These are phyloP conservation scores for Termitomyces sp. DNA, from an alignment of 768 basidiomycete genomes.

Conservation along the genomic window DNA sequence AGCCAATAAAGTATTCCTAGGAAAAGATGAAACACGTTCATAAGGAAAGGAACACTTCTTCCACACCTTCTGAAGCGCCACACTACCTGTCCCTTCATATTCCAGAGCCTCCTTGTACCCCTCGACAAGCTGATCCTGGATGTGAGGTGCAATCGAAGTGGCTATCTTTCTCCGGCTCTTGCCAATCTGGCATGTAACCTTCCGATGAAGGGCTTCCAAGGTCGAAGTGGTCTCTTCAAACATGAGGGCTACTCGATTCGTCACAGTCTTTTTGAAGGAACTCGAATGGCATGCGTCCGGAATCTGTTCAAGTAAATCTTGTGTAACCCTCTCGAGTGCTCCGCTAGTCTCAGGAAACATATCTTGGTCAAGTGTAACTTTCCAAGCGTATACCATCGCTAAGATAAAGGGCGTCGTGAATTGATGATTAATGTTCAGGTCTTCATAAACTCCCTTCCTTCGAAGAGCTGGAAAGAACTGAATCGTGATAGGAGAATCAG, in stretches of 20 bases:
- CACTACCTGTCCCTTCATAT: background rate
- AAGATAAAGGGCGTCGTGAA: background rate
- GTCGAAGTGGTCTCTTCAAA: background rate
- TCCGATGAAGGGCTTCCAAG: background rate
- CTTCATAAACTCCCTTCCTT: background rate
- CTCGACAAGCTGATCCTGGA: background rate
- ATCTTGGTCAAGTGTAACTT: background rate
- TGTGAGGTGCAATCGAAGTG: background rate
- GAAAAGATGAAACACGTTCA: background rate
- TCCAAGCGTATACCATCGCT: background rate
- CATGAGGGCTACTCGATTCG: background rate
- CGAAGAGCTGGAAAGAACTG: background rate
- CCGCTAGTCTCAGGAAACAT: constrained; percentile 1
- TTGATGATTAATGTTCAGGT: background rate
- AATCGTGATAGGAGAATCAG: background rate
- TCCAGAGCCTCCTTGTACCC: background rate
- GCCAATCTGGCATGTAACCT: background rate
- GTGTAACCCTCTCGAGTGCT: background rate
- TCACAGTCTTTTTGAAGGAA: background rate
- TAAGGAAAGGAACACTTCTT: background rate
- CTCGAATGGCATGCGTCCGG: background rate
- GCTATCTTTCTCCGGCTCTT: background rate
- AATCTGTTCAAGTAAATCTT: background rate
- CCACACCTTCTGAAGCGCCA: background rate
- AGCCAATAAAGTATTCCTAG: background rate